Base-by-base conservation (phyloP, 2,329 filamentous ascomycete genomes). In the Intubia oerlemansii region DNA sequence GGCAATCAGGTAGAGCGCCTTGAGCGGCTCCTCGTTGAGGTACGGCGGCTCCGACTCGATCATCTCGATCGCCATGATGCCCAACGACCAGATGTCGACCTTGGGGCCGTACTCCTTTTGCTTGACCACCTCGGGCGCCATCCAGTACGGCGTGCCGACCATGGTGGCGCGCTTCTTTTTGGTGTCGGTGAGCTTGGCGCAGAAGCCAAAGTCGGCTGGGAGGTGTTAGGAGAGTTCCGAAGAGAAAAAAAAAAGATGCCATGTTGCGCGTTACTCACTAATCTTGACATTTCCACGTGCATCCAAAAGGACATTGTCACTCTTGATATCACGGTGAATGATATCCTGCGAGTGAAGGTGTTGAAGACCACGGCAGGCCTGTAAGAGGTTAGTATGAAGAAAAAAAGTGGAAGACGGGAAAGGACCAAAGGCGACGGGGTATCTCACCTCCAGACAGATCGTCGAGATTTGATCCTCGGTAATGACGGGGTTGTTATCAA, bases 51-150 rank as follows among this genome's bases (percentile, higher is more conserved):
- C 88, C 12, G 81, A 91, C 50, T 98, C 88, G 45, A 95, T 95
- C 88, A 98, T 93, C 54, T 98, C 88, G 44, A 98, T 95, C 15
- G 88, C 85, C 88, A 95, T 98, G 54, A 98, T 98, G 45, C 88
- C 88, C 36, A 98, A 59, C 17, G 84, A 93, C 88, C 88, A 98
- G 46, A 95, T 92, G 47, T 98, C 88, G 37, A 95, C 88, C 61
- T 95, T 95, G 46, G 79, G 78, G 22, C 85, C 88, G 45, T 98
- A 98, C 52, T 93, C 85, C 58, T 95, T 95, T 51, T 95, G 88
- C 58, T 95, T 95, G 48, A 98, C 88, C 25, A 98, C 88, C 52
- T 98, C 88, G 21, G 88, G 88, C 7, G 88, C 88, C 88, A 98
- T 98, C 88, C 88, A 98, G 62, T 95, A 98, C 11, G 88, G 88